Percentiles rank a stretch among this genome's conserved stretches.
phyloP scores from a whole-genome alignment of 371 early-diverging fungal genomes.

The Mortierella polycephala region DNA sequence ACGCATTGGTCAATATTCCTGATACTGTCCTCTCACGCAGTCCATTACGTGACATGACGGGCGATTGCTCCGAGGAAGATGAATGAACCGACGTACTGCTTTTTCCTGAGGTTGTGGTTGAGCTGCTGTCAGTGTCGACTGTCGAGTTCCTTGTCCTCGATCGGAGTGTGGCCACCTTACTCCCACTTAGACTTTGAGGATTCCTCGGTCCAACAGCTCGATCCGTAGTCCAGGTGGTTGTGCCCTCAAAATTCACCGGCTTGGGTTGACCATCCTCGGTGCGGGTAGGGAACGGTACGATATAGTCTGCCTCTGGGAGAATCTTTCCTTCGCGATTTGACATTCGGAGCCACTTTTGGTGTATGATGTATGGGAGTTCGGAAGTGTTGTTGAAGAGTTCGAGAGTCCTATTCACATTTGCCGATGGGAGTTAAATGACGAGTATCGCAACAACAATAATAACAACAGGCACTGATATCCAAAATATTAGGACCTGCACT shows the following conservation, averaged over 20 bases:
- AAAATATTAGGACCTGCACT: background rate
- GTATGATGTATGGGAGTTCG: slow-evolving; percentile 29
- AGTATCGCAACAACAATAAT: background rate
- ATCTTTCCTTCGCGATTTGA: slow-evolving; percentile 18
- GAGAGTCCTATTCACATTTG: slow-evolving; percentile 12
- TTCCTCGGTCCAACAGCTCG: background rate
- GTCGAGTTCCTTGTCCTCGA: background rate
- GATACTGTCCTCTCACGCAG: slow-evolving; percentile 26
- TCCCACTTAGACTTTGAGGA: background rate
- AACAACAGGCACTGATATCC: too few relatives aligned
- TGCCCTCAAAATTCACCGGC: slow-evolving; percentile 9
- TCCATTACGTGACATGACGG: background rate
- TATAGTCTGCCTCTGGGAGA: slow-evolving; percentile 26
- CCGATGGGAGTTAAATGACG: too few relatives aligned
- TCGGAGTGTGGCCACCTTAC: background rate
- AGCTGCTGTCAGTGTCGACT: too few relatives aligned
- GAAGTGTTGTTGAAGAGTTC: slow-evolving; percentile 11
- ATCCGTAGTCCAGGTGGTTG: slow-evolving; percentile 34
- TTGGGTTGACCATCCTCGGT: slow-evolving; percentile 18
- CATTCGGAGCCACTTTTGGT: slow-evolving; percentile 27
- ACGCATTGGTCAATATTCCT: slow-evolving; percentile 26
- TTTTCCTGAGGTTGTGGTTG: too few relatives aligned
- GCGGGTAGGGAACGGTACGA: slow-evolving; percentile 34
- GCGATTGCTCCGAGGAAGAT: slow-evolving; percentile 5
- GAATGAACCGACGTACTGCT: background rate